Conservation (phyloP, 352 stramenopile species). For the Phytopythium aichiense region DNA sequence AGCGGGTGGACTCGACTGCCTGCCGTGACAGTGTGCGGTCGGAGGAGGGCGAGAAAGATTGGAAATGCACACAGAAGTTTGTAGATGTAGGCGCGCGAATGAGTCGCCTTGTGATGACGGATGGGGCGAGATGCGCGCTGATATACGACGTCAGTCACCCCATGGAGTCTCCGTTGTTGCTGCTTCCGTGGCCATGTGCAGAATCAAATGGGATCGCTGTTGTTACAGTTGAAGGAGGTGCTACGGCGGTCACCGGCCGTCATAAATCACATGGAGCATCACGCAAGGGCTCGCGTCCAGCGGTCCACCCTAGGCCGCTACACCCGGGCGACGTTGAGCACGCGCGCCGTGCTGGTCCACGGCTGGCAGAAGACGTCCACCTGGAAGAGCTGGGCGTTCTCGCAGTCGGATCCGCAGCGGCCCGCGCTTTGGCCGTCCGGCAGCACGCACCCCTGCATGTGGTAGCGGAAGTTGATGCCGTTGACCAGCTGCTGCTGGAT, state of each 20-base stretch:
- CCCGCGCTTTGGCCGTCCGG: conserved; percentile 20
- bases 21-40: background rate
- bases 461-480: conserved; percentile 59
- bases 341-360: conserved; percentile 35
- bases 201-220: background rate
- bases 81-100: background rate
- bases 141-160: background rate
- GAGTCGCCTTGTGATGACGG: background rate
- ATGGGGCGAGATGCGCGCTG: background rate
- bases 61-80: background rate
- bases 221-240: background rate
- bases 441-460: conserved; percentile 35
- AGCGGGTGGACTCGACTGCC: no score
- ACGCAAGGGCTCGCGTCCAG: no score
- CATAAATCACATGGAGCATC: background rate
- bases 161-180: background rate
- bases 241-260: background rate
- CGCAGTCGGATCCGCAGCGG: conserved; percentile 19
- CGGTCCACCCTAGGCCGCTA: conserved; percentile 9
- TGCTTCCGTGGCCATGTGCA: no score
- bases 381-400: conserved; percentile 23
- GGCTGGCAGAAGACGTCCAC: conserved; percentile 48
- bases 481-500: conserved; percentile 63
- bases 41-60: background rate
- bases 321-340: conserved; percentile 29